Base-by-base conservation (phyloP, 495 filamentous ascomycete genomes). In the Penicillium herquei region DNA sequence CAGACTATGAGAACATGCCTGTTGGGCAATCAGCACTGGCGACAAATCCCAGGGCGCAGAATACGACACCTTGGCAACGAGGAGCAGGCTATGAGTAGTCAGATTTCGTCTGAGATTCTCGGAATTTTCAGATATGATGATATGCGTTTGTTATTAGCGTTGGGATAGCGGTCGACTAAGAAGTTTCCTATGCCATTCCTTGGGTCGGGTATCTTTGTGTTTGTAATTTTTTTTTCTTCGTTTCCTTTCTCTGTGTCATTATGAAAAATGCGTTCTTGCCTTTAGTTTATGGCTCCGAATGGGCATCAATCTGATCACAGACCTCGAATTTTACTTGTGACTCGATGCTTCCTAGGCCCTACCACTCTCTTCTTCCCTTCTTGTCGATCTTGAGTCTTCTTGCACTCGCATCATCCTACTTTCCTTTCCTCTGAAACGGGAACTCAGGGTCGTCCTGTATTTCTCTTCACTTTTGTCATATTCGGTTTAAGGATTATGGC, bases 1-100 rank as follows among this genome's bases (percentile, higher is more conserved):
- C 69, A 2, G 66, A 69, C 51, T 68, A 70, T 21, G 68, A 68
- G 21, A 59, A 66, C 34, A 68, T 67, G 12, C 71, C 72, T 17
- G 57, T 77, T 34, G 63, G 64, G 39, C 54, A 58, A 21, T 63
- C 61, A 11, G 59, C 70, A 32, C 48, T 67, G 49, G 53, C 62
- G 9, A 49, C 63, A 57, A 64, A 48, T 66, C 78, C 75, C 64
- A 64, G 81, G 63, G 61, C 72, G 50, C 77, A 82, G 64, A 83
- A 84, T 63, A 83, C 79, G 55, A 58, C 77, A 72, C 82, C 84
- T 16, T 87, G 84, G 84, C 83, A 87, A 67, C 67, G 84, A 57
- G 84, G 84, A 34, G 84, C 84, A 26, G 84, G 84, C 33, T 87
- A 86, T 58, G 83, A 87, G 52, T 80, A 84, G 62, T 85, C 67